These are phyloP conservation scores for Datisca glomerata DNA, from an alignment of 306 rosid genomes.

Conservation along the genomic window DNA sequence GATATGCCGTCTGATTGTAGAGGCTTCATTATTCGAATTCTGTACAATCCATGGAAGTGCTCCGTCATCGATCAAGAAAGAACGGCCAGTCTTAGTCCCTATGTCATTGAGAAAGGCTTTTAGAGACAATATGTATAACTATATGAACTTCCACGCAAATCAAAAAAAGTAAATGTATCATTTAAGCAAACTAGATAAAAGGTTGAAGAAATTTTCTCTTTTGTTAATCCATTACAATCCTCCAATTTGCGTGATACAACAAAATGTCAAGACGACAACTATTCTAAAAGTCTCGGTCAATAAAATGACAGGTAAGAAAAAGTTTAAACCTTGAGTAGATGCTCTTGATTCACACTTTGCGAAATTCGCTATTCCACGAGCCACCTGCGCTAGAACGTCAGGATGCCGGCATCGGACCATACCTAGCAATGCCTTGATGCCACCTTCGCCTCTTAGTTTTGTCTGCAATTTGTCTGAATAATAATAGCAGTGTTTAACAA, in stretches of 20 bases:
- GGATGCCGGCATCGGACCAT: constrained; percentile 96
- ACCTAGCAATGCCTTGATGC: constrained; percentile 82
- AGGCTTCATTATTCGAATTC: constrained; percentile 85
- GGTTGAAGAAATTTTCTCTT: not conserved
- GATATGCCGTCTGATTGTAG: constrained; percentile 79
- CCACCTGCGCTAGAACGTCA: constrained; percentile 97
- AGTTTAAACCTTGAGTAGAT: constrained; percentile 66
- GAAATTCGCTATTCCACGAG: constrained; percentile 94
- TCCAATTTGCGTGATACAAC: no score
- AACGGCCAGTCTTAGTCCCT: constrained; percentile 78
- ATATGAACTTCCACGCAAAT: no score
- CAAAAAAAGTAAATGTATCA: not conserved
- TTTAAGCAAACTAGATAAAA: not conserved
- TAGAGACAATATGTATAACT: no score
- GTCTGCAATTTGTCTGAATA: constrained; percentile 67
- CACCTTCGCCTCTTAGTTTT: constrained; percentile 74
- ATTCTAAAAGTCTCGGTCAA: no score
- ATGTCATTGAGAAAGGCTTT: constrained; percentile 14
- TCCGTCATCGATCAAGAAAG: constrained; percentile 88
- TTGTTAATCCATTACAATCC: no score
- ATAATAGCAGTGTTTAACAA: no score
- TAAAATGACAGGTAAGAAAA: constrained; percentile 8
- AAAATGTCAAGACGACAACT: no score
- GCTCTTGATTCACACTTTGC: constrained; percentile 96
- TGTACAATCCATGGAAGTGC: constrained; percentile 96